These are phyloP conservation scores for Marsdenia floribunda DNA, from an alignment of 257 asterid species.

Conservation along the genomic window DNA sequence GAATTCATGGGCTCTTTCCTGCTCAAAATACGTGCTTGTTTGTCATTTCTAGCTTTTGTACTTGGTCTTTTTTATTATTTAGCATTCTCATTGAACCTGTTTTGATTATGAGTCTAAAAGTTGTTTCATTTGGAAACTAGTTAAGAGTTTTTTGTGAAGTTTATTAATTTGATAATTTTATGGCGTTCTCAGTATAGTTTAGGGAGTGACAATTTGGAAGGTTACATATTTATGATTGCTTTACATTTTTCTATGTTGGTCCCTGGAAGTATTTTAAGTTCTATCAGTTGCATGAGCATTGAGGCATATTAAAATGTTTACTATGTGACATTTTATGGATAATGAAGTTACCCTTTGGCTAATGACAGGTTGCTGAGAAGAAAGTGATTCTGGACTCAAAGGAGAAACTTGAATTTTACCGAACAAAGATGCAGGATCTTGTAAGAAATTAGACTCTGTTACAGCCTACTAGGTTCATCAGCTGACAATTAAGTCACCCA, in stretches of 20 bases:
- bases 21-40: background rate
- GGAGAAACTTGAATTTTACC: constrained; percentile 91
- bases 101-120: background rate
- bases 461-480: constrained; percentile 1
- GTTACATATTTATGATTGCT: background rate
- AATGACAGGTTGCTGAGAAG: constrained; percentile 59
- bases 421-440: constrained; percentile 98
- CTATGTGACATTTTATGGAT: constrained; percentile 7
- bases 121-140: constrained; percentile 3
- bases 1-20: background rate
- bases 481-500: background rate
- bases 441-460: constrained; percentile 43
- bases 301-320: constrained; percentile 7
- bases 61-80: background rate
- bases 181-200: background rate
- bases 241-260: background rate
- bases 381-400: constrained; percentile 74
- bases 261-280: background rate
- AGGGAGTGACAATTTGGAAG: constrained; percentile 1
- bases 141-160: background rate
- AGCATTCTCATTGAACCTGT: background rate
- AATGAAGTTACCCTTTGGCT: constrained; percentile 25
- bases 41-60: background rate
- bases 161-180: background rate
- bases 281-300: constrained; percentile 14